Evolutionary conservation across 2,329 filamentous ascomycete species (phyloP).

Genomic region (Chaetomium sp.): DNA sequence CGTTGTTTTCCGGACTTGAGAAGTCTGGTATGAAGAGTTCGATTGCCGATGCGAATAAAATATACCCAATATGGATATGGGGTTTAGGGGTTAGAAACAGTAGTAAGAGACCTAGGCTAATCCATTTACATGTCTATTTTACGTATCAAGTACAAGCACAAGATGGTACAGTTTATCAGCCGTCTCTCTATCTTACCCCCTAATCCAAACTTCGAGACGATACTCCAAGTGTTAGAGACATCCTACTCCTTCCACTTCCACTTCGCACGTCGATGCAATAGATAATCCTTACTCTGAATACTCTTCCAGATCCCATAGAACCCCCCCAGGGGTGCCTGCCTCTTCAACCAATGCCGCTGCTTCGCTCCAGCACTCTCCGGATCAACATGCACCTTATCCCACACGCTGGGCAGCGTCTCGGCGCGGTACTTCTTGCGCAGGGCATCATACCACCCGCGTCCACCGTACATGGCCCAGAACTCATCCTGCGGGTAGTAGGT

Average conservation of each 20-base stretch:
- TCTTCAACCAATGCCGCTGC: conserved; percentile 40
- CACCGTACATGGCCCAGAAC: conserved; percentile 42
- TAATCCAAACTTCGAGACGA: not conserved
- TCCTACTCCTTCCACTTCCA: conserved; percentile 45
- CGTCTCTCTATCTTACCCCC: not conserved
- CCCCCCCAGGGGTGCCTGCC: conserved; percentile 50
- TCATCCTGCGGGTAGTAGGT: conserved; percentile 71
- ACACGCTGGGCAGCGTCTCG: conserved; percentile 56
- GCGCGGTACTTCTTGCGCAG: conserved; percentile 59
- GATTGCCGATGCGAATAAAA: too few species aligned
- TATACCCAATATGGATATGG: too few species aligned
- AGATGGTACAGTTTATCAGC: not conserved
- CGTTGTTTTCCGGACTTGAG: too few species aligned
- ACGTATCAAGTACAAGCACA: not conserved
- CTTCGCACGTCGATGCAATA: conserved; percentile 44
- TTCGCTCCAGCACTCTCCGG: conserved; percentile 26
- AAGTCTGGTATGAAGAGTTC: too few species aligned
- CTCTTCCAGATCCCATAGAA: conserved; percentile 54
- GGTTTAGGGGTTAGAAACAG: too few species aligned
- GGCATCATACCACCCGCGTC: conserved; percentile 52
- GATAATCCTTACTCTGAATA: conserved; percentile 51
- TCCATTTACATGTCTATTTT: not conserved
- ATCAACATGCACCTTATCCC: conserved; percentile 60
- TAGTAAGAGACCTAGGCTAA: too few species aligned
- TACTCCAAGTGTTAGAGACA: not conserved